Base-by-base conservation (phyloP, 768 basidiomycete genomes). In the Pulveroboletus sp. region DNA sequence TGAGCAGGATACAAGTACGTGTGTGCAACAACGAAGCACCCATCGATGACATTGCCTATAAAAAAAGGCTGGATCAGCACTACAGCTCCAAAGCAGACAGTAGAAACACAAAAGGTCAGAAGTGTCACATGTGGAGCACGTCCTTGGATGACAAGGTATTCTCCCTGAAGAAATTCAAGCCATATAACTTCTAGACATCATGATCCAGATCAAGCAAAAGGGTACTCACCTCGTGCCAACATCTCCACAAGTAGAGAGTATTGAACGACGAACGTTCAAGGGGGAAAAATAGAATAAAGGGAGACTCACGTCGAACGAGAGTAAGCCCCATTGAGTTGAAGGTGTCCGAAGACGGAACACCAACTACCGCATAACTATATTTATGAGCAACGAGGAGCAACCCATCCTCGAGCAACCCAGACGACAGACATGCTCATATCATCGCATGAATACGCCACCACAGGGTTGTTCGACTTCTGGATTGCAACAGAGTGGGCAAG, bases 101-200 rank as follows among this genome's bases (percentile, higher is more conserved):
- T 1, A 2, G 9, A n/a, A n/a, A n/a, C 11, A 21, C 7, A 41
- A 31, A 51, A 43, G 24, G 26, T 67, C 66, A 67, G 66, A 53
- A 40, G 26, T 83, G 86, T 86, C 86, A 82, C 61, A 60, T 77
- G 80, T 85, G 88, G 85, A 86, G 87, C 87, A 72, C 76, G 68
- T 79, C 85, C 83, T 61, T 66, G 57, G 50, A 52, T 46, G 56
- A 57, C 62, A 49, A 73, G 80, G 82, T 84, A 85, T 86, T 70
- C 84, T 82, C 88, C 88, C 74, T 89, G 88, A 90, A 90, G 88
- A 90, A 90, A 90, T 89, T 89, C 88, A 85, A 83, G 69, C 55
- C 31, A 56, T 53, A 70, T 73, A 71, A 65, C 66, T 69, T 64
- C 64, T 51, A 67, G 70, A 61, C 82, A 85, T 85, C 84, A 86